Percentiles rank a stretch among this genome's conserved stretches.
Conservation (phyloP, 805 yeast species). For the Wickerhamia fluorescens region DNA sequence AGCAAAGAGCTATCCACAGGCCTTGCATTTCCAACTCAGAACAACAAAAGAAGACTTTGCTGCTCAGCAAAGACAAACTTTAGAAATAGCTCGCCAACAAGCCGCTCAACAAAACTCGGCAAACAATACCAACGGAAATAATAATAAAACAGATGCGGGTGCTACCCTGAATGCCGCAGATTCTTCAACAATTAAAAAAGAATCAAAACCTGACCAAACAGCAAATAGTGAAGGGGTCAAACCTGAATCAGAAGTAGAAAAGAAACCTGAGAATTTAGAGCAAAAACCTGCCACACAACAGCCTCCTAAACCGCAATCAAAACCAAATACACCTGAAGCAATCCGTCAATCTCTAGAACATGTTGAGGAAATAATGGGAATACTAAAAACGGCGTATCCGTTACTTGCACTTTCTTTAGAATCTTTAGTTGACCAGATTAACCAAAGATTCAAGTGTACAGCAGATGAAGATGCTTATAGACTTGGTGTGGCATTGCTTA, state of each 20-base stretch:
- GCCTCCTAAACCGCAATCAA: conserved; percentile 1
- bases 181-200: conserved; percentile 5
- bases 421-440: conserved; percentile 91
- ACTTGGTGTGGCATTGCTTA: conserved; percentile 81
- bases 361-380: conserved; percentile 87
- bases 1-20: conserved; percentile 96
- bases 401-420: conserved; percentile 86
- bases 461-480: conserved; percentile 96
- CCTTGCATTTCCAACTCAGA: conserved; percentile 89
- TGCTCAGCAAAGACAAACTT: conserved; percentile 72
- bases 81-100: conserved; percentile 24
- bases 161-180: conserved; percentile 3
- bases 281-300: conserved; percentile 1
- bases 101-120: conserved; percentile 4
- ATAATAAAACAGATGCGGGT: conserved; percentile 5
- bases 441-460: conserved; percentile 85
- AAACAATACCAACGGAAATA: conserved; percentile 2
- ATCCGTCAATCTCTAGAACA: conserved; percentile 85
- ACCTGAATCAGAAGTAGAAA: too few relatives aligned
- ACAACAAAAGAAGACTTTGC: conserved; percentile 93
- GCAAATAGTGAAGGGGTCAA: too few relatives aligned
- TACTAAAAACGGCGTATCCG: conserved; percentile 94
- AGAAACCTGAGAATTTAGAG: conserved; percentile 1
- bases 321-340: conserved; percentile 6
- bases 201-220: conserved; percentile 2